These are phyloP conservation scores for Tagetes patula DNA, from an alignment of 129 eudicot species.

Conservation along the genomic window DNA sequence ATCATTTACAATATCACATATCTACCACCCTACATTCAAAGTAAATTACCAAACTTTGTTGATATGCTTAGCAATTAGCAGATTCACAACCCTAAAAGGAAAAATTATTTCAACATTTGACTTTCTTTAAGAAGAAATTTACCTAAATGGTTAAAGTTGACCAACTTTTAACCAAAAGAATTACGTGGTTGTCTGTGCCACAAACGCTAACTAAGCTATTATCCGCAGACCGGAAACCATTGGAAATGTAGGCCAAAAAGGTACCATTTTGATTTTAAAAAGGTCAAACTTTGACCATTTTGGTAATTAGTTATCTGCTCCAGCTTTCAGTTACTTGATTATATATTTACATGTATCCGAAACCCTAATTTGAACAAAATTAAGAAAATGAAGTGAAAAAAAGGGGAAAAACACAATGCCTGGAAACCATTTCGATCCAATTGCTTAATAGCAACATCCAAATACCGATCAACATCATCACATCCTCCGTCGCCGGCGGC, in stretches of 20 bases:
- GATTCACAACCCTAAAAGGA: background rate
- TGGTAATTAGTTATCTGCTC: background rate
- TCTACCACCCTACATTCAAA: background rate
- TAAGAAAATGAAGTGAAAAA: background rate
- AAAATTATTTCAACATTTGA: no score
- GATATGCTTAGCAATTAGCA: background rate
- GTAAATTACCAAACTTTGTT: background rate
- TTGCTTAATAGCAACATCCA: slow-evolving; percentile 85
- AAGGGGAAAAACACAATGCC: slow-evolving; percentile 49
- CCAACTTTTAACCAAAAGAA: no score
- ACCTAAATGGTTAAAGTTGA: no score
- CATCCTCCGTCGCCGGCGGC: slow-evolving; percentile 18
- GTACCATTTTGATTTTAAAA: no score
- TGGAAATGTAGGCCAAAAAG: no score
- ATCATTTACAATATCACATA: background rate
- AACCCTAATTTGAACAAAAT: background rate
- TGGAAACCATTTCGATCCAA: slow-evolving; percentile 85
- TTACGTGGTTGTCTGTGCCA: no score
- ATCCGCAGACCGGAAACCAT: no score
- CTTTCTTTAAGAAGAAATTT: no score
- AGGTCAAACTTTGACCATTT: no score
- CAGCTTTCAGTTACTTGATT: background rate
- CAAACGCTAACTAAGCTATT: no score
- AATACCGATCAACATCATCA: slow-evolving; percentile 18
- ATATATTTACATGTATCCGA: background rate